phyloP scores from a whole-genome alignment of 495 filamentous ascomycete genomes.

The Neurospora cerealis region DNA sequence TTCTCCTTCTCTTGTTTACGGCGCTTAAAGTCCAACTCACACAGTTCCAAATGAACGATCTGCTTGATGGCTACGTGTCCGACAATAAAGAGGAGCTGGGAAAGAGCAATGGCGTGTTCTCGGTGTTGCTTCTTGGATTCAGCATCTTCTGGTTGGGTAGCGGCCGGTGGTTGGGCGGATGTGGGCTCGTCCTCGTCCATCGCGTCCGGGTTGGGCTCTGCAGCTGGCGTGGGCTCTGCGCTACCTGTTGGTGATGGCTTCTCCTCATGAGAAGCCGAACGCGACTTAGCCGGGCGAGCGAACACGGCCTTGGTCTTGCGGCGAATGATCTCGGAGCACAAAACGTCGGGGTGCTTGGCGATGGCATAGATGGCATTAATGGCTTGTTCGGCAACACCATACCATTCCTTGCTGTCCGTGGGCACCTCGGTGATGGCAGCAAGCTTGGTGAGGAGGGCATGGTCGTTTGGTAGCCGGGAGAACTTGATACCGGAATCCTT shows the following conservation, averaged over 20 bases:
- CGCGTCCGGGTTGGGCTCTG: conserved; percentile 17
- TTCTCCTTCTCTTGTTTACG: conserved; percentile 93
- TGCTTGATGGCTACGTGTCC: conserved; percentile 97
- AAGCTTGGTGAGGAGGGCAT: conserved; percentile 70
- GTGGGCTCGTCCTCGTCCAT: conserved; percentile 11
- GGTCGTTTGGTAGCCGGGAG: conserved; percentile 80
- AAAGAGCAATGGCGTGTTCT: conserved; percentile 62
- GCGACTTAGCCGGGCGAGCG: conserved; percentile 22
- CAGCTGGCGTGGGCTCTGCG: background rate
- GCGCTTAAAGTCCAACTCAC: conserved; percentile 94
- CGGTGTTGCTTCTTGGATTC: conserved; percentile 34
- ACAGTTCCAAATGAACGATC: conserved; percentile 97
- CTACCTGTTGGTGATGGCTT: conserved; percentile 1
- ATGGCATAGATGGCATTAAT: conserved; percentile 93
- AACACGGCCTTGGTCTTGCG: conserved; percentile 84
- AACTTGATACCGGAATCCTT: conserved; percentile 59
- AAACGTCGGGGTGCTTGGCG: conserved; percentile 84
- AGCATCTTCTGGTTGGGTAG: conserved; percentile 17
- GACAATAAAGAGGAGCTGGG: conserved; percentile 89
- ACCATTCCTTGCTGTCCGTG: conserved; percentile 92
- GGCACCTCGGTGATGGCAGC: conserved; percentile 75
- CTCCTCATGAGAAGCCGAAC: conserved; percentile 34
- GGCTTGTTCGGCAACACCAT: conserved; percentile 92
- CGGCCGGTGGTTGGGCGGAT: conserved; percentile 19
- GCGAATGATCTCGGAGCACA: conserved; percentile 86